Percentiles rank a stretch among this genome's conserved stretches.
phyloP scores from a whole-genome alignment of 2,329 filamentous ascomycete genomes.

The Claviceps pazoutovae region DNA sequence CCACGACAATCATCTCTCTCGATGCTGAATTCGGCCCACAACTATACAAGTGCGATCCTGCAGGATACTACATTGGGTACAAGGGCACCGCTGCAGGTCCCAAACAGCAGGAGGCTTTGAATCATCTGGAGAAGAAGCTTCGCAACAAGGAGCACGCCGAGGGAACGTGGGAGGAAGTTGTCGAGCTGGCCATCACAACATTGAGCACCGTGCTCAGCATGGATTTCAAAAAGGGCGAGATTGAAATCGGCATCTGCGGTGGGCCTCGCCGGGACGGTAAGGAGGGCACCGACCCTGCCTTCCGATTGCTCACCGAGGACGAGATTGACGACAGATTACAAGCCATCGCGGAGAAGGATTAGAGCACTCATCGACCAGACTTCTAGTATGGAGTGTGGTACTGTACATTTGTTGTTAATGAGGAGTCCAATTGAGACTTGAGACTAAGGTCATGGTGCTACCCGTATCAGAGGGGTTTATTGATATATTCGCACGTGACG shows the following conservation, averaged over 20 bases:
- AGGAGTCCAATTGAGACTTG: neutral
- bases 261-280: constrained; percentile 70
- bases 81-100: constrained; percentile 94
- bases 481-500: neutral
- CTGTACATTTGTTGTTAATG: neutral
- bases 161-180: constrained; percentile 91
- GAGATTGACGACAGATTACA: constrained; percentile 98
- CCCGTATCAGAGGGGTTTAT: neutral
- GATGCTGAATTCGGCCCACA: constrained; percentile 87
- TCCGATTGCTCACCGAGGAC: constrained; percentile 85
- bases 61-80: constrained; percentile 96
- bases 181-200: constrained; percentile 90
- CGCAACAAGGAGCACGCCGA: constrained; percentile 96
- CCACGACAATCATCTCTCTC: constrained; percentile 85
- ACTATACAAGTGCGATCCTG: constrained; percentile 96
- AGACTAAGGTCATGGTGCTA: neutral
- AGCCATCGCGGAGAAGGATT: constrained; percentile 98
- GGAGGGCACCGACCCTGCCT: constrained; percentile 65
- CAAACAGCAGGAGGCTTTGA: constrained; percentile 97
- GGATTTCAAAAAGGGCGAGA: constrained; percentile 98
- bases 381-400: neutral
- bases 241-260: constrained; percentile 95
- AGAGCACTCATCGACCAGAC: constrained; percentile 18
- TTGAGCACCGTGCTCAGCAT: constrained; percentile 94
- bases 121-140: constrained; percentile 98